Evolutionary conservation across 805 yeast species (phyloP).

Genomic region (Maudiozyma pseudohumilis): DNA sequence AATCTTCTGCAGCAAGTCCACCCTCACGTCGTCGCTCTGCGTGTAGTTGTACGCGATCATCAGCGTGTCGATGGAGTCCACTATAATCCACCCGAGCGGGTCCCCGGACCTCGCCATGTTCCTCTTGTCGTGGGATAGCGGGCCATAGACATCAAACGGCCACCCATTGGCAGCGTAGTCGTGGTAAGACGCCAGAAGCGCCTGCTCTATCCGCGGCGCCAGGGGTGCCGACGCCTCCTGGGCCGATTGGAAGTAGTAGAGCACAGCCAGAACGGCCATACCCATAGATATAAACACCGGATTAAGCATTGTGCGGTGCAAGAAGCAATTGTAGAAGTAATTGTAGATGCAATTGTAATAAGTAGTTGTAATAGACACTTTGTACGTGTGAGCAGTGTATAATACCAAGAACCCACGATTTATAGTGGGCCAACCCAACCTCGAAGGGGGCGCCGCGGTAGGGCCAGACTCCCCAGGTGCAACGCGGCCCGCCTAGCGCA

Average conservation of each 20-base stretch:
- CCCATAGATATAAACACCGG: slow-evolving; percentile 4
- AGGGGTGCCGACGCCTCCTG: neutral
- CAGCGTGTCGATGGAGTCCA: slow-evolving; percentile 78
- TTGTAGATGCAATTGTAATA: no score
- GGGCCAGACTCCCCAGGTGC: no score
- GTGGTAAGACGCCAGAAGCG: slow-evolving; percentile 67
- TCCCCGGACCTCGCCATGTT: slow-evolving; percentile 57
- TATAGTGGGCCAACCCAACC: no score
- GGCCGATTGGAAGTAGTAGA: slow-evolving; percentile 5
- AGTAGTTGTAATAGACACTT: no score
- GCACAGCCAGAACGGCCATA: slow-evolving; percentile 5
- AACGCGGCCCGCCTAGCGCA: no score
- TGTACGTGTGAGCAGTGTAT: no score
- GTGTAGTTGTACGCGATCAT: slow-evolving; percentile 54
- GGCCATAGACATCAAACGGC: slow-evolving; percentile 75
- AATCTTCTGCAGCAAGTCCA: slow-evolving; percentile 43
- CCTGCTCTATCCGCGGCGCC: slow-evolving; percentile 43
- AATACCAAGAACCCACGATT: no score
- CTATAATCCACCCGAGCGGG: slow-evolving; percentile 90
- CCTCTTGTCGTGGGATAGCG: slow-evolving; percentile 49
- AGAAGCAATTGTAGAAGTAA: no score
- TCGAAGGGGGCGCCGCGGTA: no score
- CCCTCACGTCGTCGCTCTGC: slow-evolving; percentile 3
- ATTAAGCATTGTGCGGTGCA: neutral
- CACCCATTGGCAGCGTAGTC: slow-evolving; percentile 63